phyloP scores from a whole-genome alignment of 1,284 basidiomycete species.

The Trametes sp. region DNA sequence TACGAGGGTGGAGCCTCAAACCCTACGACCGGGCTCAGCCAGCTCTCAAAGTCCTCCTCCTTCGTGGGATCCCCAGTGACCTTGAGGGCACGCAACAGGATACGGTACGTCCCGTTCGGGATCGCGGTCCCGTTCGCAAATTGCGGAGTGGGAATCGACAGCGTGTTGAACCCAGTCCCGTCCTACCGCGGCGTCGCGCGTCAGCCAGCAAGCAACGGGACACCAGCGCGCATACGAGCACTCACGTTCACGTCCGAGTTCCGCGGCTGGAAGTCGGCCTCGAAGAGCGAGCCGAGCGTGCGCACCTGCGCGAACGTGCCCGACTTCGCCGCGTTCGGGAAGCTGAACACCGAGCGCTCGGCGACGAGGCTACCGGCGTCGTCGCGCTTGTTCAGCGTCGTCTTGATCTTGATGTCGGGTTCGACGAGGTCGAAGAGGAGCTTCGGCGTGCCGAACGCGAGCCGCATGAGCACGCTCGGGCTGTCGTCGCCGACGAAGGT shows the following conservation, averaged over 20 bases:
- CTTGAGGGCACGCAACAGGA: conserved; percentile 65
- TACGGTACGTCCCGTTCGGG: conserved; percentile 64
- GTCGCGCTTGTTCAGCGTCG: conserved; percentile 41
- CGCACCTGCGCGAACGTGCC: conserved; percentile 46
- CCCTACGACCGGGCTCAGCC: conserved; percentile 50
- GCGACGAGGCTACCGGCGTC: conserved; percentile 20
- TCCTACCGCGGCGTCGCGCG: conserved; percentile 32
- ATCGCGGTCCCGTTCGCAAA: conserved; percentile 68
- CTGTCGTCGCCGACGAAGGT: conserved; percentile 56
- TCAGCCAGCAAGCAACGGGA: conserved; percentile 23
- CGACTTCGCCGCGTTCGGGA: conserved; percentile 29
- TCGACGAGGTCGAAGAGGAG: conserved; percentile 55
- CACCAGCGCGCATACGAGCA: conserved; percentile 4
- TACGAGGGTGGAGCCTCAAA: conserved; percentile 33
- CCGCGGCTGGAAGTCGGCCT: conserved; percentile 47
- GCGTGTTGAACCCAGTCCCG: conserved; percentile 48
- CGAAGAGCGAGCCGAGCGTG: conserved; percentile 50
- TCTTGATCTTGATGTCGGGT: conserved; percentile 39
- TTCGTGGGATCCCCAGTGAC: conserved; percentile 62
- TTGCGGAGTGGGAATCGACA: conserved; percentile 46
- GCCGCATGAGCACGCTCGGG: conserved; percentile 53
- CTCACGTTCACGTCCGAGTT: conserved; percentile 47
- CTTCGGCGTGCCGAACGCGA: conserved; percentile 62
- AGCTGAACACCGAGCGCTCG: conserved; percentile 31
- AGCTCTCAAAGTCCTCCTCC: conserved; percentile 68